These are phyloP conservation scores for Hygrocybe punicea DNA, from an alignment of 768 basidiomycete species.

Conservation along the genomic window DNA sequence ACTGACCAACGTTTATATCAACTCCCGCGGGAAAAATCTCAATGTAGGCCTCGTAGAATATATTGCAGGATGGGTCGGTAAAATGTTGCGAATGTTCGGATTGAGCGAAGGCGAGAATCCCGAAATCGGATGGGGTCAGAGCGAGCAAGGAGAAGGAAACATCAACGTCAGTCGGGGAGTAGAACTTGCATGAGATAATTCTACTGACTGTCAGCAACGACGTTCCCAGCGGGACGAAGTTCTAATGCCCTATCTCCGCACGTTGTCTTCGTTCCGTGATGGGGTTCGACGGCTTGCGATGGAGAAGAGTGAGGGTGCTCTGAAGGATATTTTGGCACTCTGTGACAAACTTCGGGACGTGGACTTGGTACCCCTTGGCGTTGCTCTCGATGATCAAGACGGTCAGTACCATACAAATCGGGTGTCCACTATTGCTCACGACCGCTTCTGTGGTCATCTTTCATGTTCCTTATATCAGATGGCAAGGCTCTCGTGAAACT, in stretches of 20 bases:
- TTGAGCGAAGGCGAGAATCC: constrained; percentile 64
- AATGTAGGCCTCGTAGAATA: constrained; percentile 65
- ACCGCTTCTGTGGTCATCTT: no score
- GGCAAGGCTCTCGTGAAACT: constrained; percentile 95
- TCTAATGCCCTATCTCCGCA: constrained; percentile 84
- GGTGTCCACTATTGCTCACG: constrained; percentile 5
- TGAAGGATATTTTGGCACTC: constrained; percentile 78
- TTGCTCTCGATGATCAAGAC: constrained; percentile 95
- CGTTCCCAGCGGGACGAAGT: constrained; percentile 68
- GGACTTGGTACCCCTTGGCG: constrained; percentile 89
- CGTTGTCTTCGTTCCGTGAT: constrained; percentile 88
- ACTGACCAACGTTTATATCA: constrained; percentile 85
- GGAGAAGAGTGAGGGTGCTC: constrained; percentile 56
- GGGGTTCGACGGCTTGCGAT: constrained; percentile 81
- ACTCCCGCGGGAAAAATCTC: constrained; percentile 51
- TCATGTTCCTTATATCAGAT: constrained; percentile 44
- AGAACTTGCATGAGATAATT: background rate
- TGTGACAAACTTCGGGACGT: constrained; percentile 88
- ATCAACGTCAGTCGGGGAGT: constrained; percentile 47
- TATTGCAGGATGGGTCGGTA: constrained; percentile 63
- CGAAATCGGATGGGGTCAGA: constrained; percentile 86
- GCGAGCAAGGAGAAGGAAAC: constrained; percentile 41
- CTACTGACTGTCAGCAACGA: constrained; percentile 9
- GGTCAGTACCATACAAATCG: constrained; percentile 42
- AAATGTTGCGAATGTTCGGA: constrained; percentile 77